Conservation (phyloP, 306 rosid species). For the Comarum palustre region DNA sequence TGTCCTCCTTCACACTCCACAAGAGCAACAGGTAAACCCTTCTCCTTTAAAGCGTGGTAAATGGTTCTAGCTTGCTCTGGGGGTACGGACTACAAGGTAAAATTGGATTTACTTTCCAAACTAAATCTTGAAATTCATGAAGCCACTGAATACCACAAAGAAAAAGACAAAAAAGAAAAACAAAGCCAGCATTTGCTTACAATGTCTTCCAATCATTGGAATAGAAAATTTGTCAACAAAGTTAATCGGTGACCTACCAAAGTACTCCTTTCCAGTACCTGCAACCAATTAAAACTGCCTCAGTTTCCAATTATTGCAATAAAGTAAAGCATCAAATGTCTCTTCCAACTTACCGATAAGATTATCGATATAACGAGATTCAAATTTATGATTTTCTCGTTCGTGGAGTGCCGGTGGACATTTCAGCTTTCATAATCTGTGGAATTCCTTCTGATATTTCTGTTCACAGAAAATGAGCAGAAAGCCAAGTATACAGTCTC, state of each 20-base stretch:
- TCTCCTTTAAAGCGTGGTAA: conserved; percentile 69
- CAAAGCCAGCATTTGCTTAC: conserved; percentile 29
- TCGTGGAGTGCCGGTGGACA: not conserved
- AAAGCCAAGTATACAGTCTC: conserved; percentile 6
- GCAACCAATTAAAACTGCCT: conserved; percentile 32
- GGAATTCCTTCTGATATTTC: not conserved
- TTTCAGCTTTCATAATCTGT: not conserved
- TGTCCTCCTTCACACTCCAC: conserved; percentile 89
- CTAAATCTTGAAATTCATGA: not conserved
- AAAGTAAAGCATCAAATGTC: conserved; percentile 12
- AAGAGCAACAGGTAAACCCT: conserved; percentile 85
- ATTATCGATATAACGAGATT: conserved; percentile 66
- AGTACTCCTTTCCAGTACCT: conserved; percentile 62
- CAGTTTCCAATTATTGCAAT: conserved; percentile 11
- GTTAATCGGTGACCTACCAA: conserved; percentile 77
- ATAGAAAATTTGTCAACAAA: conserved; percentile 70
- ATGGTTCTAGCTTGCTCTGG: conserved; percentile 81
- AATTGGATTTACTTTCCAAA: not conserved
- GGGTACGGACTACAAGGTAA: conserved; percentile 62
- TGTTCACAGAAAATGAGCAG: not conserved
- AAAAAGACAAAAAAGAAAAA: not conserved
- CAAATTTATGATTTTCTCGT: conserved; percentile 54
- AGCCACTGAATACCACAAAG: not conserved
- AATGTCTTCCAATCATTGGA: conserved; percentile 93
- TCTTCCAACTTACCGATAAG: conserved; percentile 60